Base-by-base conservation (phyloP, 176 grass and related monocot genomes). In the Thinopyrum elongatum region DNA sequence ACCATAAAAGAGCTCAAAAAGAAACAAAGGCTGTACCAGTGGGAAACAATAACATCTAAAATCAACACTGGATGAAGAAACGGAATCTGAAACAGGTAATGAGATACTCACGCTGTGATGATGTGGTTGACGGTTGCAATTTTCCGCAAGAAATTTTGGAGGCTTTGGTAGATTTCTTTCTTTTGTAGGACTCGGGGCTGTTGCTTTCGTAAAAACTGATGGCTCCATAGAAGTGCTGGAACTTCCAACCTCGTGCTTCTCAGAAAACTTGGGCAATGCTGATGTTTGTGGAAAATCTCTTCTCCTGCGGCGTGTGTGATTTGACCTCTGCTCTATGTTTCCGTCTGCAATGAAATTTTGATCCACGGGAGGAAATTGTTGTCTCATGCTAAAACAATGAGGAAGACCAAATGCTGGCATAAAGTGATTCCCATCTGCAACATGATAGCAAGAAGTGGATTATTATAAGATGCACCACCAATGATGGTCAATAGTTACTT, bases 211-310 rank as follows among this genome's bases (percentile, higher is more conserved):
- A 31, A 77, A 88, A 65, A 84, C 87, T 38, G 88, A 85, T 68
- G 89, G 88, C 87, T 94, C 92, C 82, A 86, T 88, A 82, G 80
- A 88, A 87, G 77, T 87, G 17, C 68, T 80, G 28, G 65, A 35
- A 89, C 77, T 88, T 82, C 77, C 73, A 53, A 87, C 77, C 53
- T 94, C 90, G 61, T 95, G 88, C 76, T 81, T 89, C 81, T 94
- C 92, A 73, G 84, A 25, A 75, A 89, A 89, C 70, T 84, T 94
- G 82, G 86, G 80, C 61, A 86, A 21, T 76, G 85, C 46, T 72
- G 87, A 91, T 81, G 78, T 82, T 85, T 92, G 93, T 69, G 88
- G 65, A 89, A 84, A 46, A 86, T 94, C 86, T 84, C 88, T 96
- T 95, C 84, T 95, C 80, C 70, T 89, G 80, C 84, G 73, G 67